Evolutionary conservation across 2,329 filamentous ascomycete species (phyloP).

Genomic region (Balansia obtecta): DNA sequence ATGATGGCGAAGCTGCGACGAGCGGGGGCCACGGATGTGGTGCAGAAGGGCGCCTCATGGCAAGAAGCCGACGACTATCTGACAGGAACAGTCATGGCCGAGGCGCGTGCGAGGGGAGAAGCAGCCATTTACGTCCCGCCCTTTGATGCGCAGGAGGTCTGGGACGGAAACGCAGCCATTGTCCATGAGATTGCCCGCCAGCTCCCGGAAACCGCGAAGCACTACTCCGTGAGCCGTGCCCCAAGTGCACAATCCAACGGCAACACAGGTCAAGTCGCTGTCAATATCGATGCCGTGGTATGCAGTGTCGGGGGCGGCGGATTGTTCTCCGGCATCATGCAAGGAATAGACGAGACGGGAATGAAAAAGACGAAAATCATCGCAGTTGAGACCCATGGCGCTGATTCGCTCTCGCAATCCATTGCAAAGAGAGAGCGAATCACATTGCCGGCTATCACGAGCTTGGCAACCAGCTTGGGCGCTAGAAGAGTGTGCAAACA

Average conservation of each 20-base stretch:
- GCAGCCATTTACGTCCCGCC: conserved; percentile 49
- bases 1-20: conserved; percentile 57
- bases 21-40: conserved; percentile 49
- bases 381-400: conserved; percentile 61
- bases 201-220: conserved; percentile 14
- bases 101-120: conserved; percentile 16
- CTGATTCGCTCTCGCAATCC: conserved; percentile 49
- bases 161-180: conserved; percentile 49
- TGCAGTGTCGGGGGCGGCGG: conserved; percentile 74
- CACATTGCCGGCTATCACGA: conserved; percentile 57
- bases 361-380: conserved; percentile 35
- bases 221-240: conserved; percentile 38
- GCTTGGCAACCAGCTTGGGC: conserved; percentile 58
- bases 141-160: conserved; percentile 54
- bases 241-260: background rate
- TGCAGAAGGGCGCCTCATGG: conserved; percentile 55
- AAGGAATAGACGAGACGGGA: conserved; percentile 36
- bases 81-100: conserved; percentile 34
- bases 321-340: conserved; percentile 60
- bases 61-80: conserved; percentile 57
- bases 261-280: background rate
- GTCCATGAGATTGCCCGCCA: conserved; percentile 33
- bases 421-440: conserved; percentile 41
- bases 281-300: conserved; percentile 49
- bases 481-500: conserved; percentile 49